These are phyloP conservation scores for Xylaria polymorpha DNA, from an alignment of 2,329 filamentous ascomycete genomes.

Conservation along the genomic window DNA sequence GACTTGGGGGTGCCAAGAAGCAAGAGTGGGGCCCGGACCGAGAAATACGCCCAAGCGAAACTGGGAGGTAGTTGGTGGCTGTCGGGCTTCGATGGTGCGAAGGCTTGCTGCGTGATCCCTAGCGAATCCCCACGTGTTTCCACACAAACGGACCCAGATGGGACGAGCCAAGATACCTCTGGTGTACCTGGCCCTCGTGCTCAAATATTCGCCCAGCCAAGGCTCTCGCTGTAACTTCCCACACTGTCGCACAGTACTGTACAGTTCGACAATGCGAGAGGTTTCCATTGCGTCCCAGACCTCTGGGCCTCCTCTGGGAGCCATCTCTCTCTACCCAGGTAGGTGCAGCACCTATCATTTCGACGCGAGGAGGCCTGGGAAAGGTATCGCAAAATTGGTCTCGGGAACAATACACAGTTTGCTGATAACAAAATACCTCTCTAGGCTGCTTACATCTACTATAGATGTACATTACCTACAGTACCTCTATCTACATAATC, in stretches of 20 bases:
- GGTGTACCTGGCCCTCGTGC: constrained; percentile 31
- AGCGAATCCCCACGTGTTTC: constrained; percentile 34
- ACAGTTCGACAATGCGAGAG: constrained; percentile 9
- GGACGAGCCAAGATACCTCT: constrained; percentile 26
- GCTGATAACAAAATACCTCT: background rate
- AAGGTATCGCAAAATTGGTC: background rate
- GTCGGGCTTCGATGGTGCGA: constrained; percentile 15
- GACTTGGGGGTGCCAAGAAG: constrained; percentile 46
- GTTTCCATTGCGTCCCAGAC: constrained; percentile 13
- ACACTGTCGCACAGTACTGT: constrained; percentile 32
- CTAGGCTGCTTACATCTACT: too few species aligned
- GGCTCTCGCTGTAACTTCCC: constrained; percentile 15
- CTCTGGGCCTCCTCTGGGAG: background rate
- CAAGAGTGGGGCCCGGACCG: constrained; percentile 42
- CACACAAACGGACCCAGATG: constrained; percentile 23
- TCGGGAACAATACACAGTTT: background rate
- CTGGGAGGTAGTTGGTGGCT: constrained; percentile 13
- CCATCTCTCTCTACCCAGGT: background rate
- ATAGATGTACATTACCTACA: background rate
- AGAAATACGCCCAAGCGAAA: constrained; percentile 40
- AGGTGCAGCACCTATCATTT: constrained; percentile 3
- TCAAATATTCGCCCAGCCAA: constrained; percentile 38
- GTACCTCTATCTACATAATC: too few species aligned
- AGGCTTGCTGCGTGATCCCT: constrained; percentile 21
- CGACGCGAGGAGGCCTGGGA: background rate